Evolutionary conservation across 305 asterid genomes (phyloP), one percentile per base, ranked within the genome.

Genomic region (Ajuga reptans): DNA sequence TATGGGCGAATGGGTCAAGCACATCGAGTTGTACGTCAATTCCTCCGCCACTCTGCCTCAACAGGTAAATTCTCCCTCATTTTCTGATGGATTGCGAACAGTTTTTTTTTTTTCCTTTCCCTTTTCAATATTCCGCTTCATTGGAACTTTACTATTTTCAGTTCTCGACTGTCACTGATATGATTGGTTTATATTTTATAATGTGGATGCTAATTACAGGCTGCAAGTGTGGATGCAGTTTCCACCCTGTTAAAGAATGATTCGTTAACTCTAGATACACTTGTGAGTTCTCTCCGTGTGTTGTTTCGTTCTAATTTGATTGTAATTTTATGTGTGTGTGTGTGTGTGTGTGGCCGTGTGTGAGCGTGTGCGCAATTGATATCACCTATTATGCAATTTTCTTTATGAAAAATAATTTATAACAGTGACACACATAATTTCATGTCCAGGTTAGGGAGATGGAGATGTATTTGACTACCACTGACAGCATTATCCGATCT

Each of bases 401-500:
- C 0, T n/a, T 29, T 2, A 12, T 10, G 24, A 33, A 17, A 15
- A 43, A 37, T 16, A 42, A 10, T 45, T 51, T 49, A 7, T 31
- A 61, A 49, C 55, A 67, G 43, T 68, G 51, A 52, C 39, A 51
- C 52, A 50, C 4, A 4, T 42, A n/a, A 4, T 62, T 47, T 61
- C 10, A 9, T 63, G 46, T 66, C 43, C 63, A 92, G 98, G 96
- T 90, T 77, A 81, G 75, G 85, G 98, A 86, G 75, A 88, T 92
- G 97, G 95, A 83, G 75, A 83, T 90, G 91, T 90, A 92, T 82
- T 84, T 92, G 90, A 92, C 97, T 33, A 86, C 95, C 62, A 83
- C 95, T 4, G 97, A 89, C 64, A 80, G 65, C 77, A 83, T 73
- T 72, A 79, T 85, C 74, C 97, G 97, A 39, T 75, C 90, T 1